phyloP scores from a whole-genome alignment of 441 rosid species.

The Eutrema salsugineum region DNA sequence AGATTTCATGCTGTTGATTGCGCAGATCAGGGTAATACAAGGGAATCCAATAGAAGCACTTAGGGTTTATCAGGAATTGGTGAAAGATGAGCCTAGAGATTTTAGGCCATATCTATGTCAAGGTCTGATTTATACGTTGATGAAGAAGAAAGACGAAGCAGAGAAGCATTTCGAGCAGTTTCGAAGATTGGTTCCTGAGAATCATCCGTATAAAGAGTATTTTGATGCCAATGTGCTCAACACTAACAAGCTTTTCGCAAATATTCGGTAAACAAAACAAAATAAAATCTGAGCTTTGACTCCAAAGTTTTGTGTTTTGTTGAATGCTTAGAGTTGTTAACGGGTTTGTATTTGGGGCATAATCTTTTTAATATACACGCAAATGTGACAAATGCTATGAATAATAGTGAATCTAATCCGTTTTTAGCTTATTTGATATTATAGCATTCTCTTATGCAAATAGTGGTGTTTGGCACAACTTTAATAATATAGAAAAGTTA shows the following conservation, averaged over 20 bases:
- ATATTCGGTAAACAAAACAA: too few species aligned
- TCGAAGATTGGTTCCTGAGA: slow-evolving; percentile 65
- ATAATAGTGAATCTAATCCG: too few species aligned
- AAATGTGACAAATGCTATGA: too few species aligned
- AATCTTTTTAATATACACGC: too few species aligned
- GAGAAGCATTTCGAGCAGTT: slow-evolving; percentile 76
- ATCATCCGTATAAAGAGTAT: slow-evolving; percentile 79
- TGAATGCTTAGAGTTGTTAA: background rate
- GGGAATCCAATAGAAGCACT: slow-evolving; percentile 65
- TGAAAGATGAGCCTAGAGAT: slow-evolving; percentile 82
- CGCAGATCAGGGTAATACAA: slow-evolving; percentile 70
- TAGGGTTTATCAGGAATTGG: slow-evolving; percentile 72
- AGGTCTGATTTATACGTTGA: slow-evolving; percentile 69
- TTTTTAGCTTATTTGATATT: too few species aligned
- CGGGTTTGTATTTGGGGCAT: too few species aligned
- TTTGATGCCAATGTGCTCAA: slow-evolving; percentile 59
- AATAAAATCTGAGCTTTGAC: too few species aligned
- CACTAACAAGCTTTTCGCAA: slow-evolving; percentile 53
- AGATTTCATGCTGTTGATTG: slow-evolving; percentile 77
- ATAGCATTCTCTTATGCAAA: too few species aligned
- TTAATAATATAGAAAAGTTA: too few species aligned
- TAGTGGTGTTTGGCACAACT: too few species aligned
- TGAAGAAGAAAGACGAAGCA: slow-evolving; percentile 75
- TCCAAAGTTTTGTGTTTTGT: background rate
- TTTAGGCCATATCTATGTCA: slow-evolving; percentile 88